Base-by-base conservation (phyloP, 1,284 basidiomycete genomes). In the Sphaerobolus stellatus region DNA sequence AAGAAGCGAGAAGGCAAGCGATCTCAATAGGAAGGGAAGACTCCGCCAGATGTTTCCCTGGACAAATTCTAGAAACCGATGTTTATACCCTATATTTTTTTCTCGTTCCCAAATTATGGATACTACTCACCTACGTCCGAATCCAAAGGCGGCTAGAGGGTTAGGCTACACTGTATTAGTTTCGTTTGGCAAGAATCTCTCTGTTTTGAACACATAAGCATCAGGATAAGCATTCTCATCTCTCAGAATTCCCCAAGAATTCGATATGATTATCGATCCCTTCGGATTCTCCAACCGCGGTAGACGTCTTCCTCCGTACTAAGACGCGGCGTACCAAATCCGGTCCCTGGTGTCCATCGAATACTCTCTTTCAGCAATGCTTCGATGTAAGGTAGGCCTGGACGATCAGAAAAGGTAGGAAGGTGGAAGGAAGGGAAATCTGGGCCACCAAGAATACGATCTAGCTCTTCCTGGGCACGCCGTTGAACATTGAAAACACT, bases 401-500 rank as follows among this genome's bases (percentile, higher is more conserved):
- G 70, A 7, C 83, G 76, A 67, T 88, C 87, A 44, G 70, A 68
- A 61, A 85, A 80, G 4, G 72, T 77, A 31, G 87, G 86, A 13
- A 88, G 73, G 54, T 85, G 75, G 43, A 38, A 33, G 30, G 43
- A 33, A 16, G 4, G 22, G 20, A 22, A 34, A 5, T 29, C 16
- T 58, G 82, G 77, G 54, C 65, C 67, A 48, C 84, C 83, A 58
- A 86, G 61, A n/a, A 87, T 76, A 24, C 71, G 61, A 63, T 87
- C 85, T 55, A 87, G 76, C 64, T 87, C 84, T 53, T 70, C 73
- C 58, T 84, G 85, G 2, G 84, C 86, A 56, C 73, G 76, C 58
- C 66, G 72, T 50, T 74, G 71, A 25, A 76, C 75, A 44, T 78
- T 75, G 80, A 81, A 61, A 80, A 68, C 2, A 78, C 64, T 73